Conservation (phyloP, 257 asterid genomes). For the Solanum acaule region DNA sequence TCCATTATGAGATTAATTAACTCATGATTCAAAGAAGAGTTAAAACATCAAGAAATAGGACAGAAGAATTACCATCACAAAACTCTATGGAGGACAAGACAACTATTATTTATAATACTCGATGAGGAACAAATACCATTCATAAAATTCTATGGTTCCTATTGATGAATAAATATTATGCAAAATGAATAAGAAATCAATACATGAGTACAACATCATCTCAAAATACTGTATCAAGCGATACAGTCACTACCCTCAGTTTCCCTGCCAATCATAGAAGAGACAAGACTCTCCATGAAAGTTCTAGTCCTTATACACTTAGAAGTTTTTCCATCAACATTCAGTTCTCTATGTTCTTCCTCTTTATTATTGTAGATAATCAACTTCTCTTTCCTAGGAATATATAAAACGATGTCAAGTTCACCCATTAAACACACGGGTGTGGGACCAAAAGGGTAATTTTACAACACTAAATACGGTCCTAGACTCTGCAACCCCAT, state of each 20-base stretch:
- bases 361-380: background rate
- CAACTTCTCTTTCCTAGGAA: fast-evolving
- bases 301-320: background rate
- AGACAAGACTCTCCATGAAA: background rate
- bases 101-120: background rate
- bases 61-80: background rate
- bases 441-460: too few species aligned
- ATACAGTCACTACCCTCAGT: background rate
- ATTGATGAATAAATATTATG: background rate
- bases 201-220: background rate
- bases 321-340: background rate
- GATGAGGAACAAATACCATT: background rate
- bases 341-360: background rate
- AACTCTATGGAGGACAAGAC: background rate
- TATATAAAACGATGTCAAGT: too few species aligned
- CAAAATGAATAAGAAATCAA: background rate
- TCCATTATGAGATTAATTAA: too few species aligned
- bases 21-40: too few species aligned
- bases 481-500: background rate
- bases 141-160: background rate
- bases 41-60: background rate
- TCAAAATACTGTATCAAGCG: background rate
- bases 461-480: background rate
- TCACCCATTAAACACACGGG: too few species aligned
- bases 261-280: background rate